A percentile compares a stretch with the other conserved stretches of the same genome.
Evolutionary conservation across 2,329 filamentous ascomycete genomes (phyloP).

Genomic region (Calonectria hawksworthii): DNA sequence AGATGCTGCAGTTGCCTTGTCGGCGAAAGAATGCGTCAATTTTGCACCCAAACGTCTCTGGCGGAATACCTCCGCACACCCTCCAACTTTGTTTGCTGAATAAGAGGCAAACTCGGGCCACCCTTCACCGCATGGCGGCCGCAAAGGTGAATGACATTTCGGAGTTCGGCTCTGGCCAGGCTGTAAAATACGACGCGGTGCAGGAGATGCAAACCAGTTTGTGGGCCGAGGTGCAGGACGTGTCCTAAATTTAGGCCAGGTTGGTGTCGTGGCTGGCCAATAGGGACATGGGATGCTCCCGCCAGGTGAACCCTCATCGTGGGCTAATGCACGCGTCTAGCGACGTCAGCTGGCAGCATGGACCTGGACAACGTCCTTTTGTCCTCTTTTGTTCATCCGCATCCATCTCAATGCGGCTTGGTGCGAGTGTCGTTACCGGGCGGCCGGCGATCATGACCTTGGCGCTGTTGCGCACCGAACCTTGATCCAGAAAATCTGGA

Average conservation of each 20-base stretch:
- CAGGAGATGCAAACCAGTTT: not conserved
- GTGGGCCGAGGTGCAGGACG: not conserved
- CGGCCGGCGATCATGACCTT: not conserved
- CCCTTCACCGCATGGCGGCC: not conserved
- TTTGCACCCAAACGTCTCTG: not conserved
- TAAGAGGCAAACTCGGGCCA: not conserved
- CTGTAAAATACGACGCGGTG: slow-evolving; percentile 1
- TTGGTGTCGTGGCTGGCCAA: not conserved
- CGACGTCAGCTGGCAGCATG: not conserved
- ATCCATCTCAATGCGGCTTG: not conserved
- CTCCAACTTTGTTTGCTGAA: not conserved
- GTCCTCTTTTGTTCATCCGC: not conserved
- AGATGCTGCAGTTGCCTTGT: not conserved
- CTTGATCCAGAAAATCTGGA: not conserved
- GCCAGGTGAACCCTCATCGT: not conserved
- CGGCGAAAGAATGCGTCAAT: not conserved
- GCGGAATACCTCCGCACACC: not conserved
- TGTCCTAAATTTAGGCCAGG: slow-evolving; percentile 6
- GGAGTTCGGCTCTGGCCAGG: slow-evolving; percentile 1
- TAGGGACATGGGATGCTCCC: not conserved
- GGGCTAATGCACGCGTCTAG: not conserved
- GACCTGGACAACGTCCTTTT: not conserved
- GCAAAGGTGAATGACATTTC: not conserved
- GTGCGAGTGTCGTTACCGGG: not conserved
- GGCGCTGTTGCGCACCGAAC: not conserved